These are phyloP conservation scores for Phytophthora capsici DNA, from an alignment of 352 stramenopile species.

Conservation along the genomic window DNA sequence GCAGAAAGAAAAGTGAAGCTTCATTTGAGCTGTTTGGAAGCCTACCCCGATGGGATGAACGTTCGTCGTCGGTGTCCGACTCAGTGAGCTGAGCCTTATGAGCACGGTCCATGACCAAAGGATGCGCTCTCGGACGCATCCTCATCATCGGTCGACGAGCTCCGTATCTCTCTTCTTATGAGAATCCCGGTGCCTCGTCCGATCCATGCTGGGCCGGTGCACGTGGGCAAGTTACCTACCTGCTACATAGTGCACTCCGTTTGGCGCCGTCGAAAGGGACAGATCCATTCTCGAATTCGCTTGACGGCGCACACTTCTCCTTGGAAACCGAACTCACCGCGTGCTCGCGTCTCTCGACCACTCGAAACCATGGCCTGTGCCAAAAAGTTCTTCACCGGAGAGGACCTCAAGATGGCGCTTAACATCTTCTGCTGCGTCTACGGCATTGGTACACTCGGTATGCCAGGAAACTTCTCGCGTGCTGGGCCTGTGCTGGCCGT, in stretches of 20 bases:
- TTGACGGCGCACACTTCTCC: conserved; percentile 7
- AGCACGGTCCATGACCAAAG: conserved; percentile 6
- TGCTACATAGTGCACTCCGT: conserved; percentile 2
- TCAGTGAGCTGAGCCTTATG: conserved; percentile 12
- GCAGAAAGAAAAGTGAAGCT: conserved; percentile 6
- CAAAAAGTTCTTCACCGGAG: conserved; percentile 20
- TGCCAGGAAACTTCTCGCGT: conserved; percentile 31
- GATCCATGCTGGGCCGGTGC: background rate
- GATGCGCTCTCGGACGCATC: conserved; percentile 14
- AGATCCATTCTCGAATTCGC: conserved; percentile 13
- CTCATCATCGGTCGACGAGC: conserved; percentile 12
- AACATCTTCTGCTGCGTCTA: conserved; percentile 37
- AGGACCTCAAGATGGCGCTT: conserved; percentile 30
- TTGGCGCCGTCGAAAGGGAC: too few relatives aligned
- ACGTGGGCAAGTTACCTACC: too few relatives aligned
- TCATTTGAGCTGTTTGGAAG: conserved; percentile 21
- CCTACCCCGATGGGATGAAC: conserved; percentile 19
- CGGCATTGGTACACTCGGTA: conserved; percentile 32
- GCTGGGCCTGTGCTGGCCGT: conserved; percentile 27
- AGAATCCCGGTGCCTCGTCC: background rate
- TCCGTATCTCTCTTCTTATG: conserved; percentile 20
- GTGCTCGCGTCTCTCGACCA: background rate
- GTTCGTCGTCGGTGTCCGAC: conserved; percentile 3
- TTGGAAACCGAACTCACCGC: background rate
- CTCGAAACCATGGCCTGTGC: conserved; percentile 13